A percentile compares a stretch with the other conserved stretches of the same genome.
phyloP scores from a whole-genome alignment of 108 stramenopile genomes.

The Schizochytrium sp. region DNA sequence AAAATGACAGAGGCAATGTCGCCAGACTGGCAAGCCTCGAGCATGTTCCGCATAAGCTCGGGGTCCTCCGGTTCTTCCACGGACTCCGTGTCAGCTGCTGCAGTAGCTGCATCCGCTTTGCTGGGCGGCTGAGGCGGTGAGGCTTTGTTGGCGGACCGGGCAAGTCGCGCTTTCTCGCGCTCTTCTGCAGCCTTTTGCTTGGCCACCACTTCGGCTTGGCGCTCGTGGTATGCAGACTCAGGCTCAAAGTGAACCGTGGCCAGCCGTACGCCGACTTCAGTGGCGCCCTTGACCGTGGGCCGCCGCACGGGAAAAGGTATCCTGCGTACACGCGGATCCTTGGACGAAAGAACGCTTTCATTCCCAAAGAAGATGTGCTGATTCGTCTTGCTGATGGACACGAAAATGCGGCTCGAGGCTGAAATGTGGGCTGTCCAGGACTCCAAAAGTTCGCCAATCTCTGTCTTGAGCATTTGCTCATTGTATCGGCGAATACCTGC shows the following conservation, averaged over 20 bases:
- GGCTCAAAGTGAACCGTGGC: neutral
- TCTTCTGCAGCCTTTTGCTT: neutral
- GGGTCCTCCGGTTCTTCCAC: neutral
- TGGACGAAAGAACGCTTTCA: neutral
- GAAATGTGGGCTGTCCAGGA: neutral
- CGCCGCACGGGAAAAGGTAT: neutral
- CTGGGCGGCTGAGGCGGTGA: neutral
- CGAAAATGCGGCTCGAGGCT: neutral
- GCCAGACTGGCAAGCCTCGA: neutral
- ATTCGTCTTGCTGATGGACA: neutral
- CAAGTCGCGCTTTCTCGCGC: neutral
- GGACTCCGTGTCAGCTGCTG: neutral
- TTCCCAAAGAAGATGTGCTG: neutral
- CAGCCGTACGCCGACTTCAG: neutral
- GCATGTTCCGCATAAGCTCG: neutral
- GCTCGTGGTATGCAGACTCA: neutral
- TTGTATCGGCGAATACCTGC: neutral
- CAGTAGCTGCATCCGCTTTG: neutral
- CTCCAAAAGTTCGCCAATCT: neutral
- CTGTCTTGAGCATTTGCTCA: slow-evolving; percentile 2
- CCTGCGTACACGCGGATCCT: neutral
- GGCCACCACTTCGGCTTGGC: neutral
- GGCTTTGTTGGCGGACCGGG: neutral
- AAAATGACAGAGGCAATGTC: neutral
- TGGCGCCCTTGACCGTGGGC: neutral